Percentiles rank a stretch among this genome's conserved stretches.
phyloP scores from a whole-genome alignment of 2,329 filamentous ascomycete species.

The Phyllosticta paracitricarpa region DNA sequence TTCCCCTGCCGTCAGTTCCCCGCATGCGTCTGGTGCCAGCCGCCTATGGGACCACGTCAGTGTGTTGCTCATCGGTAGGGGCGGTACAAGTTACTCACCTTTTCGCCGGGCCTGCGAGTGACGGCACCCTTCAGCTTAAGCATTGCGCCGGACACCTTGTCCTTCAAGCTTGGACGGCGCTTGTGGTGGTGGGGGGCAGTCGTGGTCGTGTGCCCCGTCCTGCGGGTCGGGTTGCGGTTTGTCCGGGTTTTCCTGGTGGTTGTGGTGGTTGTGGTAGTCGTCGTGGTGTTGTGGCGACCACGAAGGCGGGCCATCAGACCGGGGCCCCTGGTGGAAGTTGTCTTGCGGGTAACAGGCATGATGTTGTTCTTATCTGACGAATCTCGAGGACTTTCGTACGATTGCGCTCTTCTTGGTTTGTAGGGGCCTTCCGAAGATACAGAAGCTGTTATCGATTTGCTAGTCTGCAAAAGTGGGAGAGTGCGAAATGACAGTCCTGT shows the following conservation, averaged over 20 bases:
- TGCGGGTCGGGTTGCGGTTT: slow-evolving; percentile 25
- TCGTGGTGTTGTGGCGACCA: slow-evolving; percentile 25
- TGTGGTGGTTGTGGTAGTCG: slow-evolving; percentile 28
- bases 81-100: slow-evolving; percentile 36
- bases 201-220: slow-evolving; percentile 14
- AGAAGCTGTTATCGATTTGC: too few relatives aligned
- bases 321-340: slow-evolving; percentile 36
- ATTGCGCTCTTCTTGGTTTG: too few relatives aligned
- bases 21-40: slow-evolving; percentile 65
- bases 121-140: slow-evolving; percentile 62
- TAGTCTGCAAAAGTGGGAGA: too few relatives aligned
- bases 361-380: slow-evolving; percentile 2
- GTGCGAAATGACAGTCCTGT: too few relatives aligned
- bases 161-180: slow-evolving; percentile 58
- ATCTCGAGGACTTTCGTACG: too few relatives aligned
- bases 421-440: too few relatives aligned
- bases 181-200: slow-evolving; percentile 47
- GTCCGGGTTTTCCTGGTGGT: slow-evolving; percentile 32
- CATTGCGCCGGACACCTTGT: slow-evolving; percentile 69
- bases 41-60: slow-evolving; percentile 39
- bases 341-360: slow-evolving; percentile 19
- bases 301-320: slow-evolving; percentile 46
- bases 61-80: neutral
- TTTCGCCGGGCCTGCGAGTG: slow-evolving; percentile 58
- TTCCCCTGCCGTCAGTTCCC: slow-evolving; percentile 52